Evolutionary conservation across 768 basidiomycete species (phyloP), one percentile per base, ranked within the genome.

Genomic region (Fomitopsis pulvina): DNA sequence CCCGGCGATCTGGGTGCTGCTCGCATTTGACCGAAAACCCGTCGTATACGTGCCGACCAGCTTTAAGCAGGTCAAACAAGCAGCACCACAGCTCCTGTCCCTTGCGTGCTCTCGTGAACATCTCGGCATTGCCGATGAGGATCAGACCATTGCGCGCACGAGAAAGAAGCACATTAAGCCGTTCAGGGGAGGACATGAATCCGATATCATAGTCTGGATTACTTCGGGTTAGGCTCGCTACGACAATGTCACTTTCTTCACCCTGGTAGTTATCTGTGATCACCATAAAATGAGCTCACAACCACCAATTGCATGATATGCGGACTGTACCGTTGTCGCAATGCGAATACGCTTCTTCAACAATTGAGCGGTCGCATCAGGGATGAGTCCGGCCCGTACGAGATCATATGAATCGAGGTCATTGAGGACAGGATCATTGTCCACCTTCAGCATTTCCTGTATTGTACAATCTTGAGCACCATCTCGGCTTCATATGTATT

Each of bases 221-320:
- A 53, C 82, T 84, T 43, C 85, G 65, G 0, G 80, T 83, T 26
- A 87, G 62, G 10, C 76, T 79, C 4, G 73, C 70, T 28, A 87
- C 65, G 22, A 87, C 80, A 41, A 87, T 80, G 44, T 86, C 76
- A 28, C 80, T 79, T 61, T 87, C 84, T 59, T 87, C 85, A 2
- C 85, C 85, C 59, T 87, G 85, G 52, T 85, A 87, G 56, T 87
- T 87, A 56, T 87, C 85, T 85, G 21, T 11, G 20, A 25, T 16
- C 25, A 8, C 27, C n/a, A 53, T 28, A 28, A 7, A 29, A 7
- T 4, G 9, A 6, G 12, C 40, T 9, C 40, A 41, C 9, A 20
- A 9, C 8, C 39, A 14, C 20, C 11, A 12, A 24, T 30, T 21
- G 22, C 39, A 14, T 25, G 28, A 40, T 2, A 41, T 28, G n/a